Evolutionary conservation across 2,329 filamentous ascomycete genomes (phyloP).

Genomic region (Alternaria postmessia): DNA sequence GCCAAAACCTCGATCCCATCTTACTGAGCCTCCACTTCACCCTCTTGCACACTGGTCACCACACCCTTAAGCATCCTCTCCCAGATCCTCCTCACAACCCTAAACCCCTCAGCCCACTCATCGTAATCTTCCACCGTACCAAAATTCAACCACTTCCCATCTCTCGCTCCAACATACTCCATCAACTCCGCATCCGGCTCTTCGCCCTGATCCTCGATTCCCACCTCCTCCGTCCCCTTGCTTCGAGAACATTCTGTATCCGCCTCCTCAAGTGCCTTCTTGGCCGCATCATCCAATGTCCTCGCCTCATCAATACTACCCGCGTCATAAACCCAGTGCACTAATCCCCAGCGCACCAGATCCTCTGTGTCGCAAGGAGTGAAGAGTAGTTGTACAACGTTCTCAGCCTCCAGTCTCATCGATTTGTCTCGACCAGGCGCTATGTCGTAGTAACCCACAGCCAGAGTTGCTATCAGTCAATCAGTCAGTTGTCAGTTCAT

Average conservation of each 20-base stretch:
- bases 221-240: background rate
- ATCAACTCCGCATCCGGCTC: background rate
- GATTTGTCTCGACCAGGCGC: too few species aligned
- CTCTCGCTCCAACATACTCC: constrained; percentile 6
- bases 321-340: constrained; percentile 8
- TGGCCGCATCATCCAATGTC: background rate
- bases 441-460: constrained; percentile 20
- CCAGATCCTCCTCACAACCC: constrained; percentile 6
- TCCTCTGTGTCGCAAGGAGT: constrained; percentile 20
- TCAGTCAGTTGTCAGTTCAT: too few species aligned
- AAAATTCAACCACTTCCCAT: constrained; percentile 16
- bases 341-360: constrained; percentile 8
- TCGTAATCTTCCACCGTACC: constrained; percentile 8
- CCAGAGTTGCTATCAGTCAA: too few species aligned
- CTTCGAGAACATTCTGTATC: accelerated
- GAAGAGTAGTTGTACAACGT: constrained; percentile 8
- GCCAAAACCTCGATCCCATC: background rate
- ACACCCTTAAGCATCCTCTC: background rate
- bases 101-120: background rate
- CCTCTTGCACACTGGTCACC: background rate
- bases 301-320: background rate
- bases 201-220: background rate
- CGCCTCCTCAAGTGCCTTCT: background rate
- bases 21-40: background rate
- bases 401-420: background rate